phyloP scores from a whole-genome alignment of 23 red algal genomes.

The Pyropia yezoensis region DNA sequence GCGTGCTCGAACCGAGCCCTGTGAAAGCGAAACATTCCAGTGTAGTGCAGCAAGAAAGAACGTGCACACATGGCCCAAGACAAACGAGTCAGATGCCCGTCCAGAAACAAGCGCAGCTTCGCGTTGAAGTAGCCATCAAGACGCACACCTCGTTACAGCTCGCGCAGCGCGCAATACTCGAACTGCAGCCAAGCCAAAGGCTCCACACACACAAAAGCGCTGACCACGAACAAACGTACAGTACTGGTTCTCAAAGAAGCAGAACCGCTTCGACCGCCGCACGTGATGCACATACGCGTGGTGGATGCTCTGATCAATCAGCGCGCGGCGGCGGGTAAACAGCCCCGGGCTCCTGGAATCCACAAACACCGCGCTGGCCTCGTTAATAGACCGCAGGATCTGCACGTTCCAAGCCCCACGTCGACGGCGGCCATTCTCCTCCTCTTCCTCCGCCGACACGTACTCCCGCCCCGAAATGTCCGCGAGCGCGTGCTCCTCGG shows the following conservation, averaged over 20 bases:
- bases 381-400: slow-evolving; percentile 52
- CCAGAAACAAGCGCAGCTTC: too few species aligned
- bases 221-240: slow-evolving; percentile 4
- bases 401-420: slow-evolving; percentile 46
- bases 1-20: too few species aligned
- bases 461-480: slow-evolving; percentile 11
- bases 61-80: too few species aligned
- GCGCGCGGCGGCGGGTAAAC: slow-evolving; percentile 24
- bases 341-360: slow-evolving; percentile 27
- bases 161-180: too few species aligned
- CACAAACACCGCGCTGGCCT: slow-evolving; percentile 27
- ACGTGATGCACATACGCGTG: slow-evolving; percentile 69
- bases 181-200: too few species aligned
- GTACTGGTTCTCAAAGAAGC: slow-evolving; percentile 81
- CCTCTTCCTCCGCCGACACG: slow-evolving; percentile 40
- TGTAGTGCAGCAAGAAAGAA: too few species aligned
- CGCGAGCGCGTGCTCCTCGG: slow-evolving; percentile 13
- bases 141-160: too few species aligned
- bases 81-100: too few species aligned
- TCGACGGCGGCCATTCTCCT: slow-evolving; percentile 8
- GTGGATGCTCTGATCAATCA: slow-evolving; percentile 52
- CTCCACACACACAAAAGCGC: too few species aligned
- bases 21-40: too few species aligned
- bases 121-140: too few species aligned
- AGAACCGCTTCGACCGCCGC: slow-evolving; percentile 47